Evolutionary conservation across 2,329 filamentous ascomycete genomes (phyloP).

Genomic region (Neonectria magnoliae): DNA sequence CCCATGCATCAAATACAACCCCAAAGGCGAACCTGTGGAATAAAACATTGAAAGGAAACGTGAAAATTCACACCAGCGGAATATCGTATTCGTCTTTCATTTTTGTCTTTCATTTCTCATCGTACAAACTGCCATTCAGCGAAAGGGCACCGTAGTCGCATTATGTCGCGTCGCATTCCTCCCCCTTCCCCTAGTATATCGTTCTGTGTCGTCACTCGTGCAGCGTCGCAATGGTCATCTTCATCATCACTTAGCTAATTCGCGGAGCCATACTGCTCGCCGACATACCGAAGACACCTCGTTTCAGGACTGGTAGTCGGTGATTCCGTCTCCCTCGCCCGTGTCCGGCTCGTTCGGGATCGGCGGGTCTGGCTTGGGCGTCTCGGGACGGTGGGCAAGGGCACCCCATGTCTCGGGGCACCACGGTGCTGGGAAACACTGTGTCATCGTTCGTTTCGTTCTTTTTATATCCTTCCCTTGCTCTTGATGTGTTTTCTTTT

Average conservation of each 20-base stretch:
- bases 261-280: conserved; percentile 2
- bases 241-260: conserved; percentile 10
- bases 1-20: not conserved
- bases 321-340: conserved; percentile 46
- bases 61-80: not conserved
- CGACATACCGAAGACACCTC: conserved; percentile 18
- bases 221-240: conserved; percentile 1
- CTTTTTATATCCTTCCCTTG: not conserved
- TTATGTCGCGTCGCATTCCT: not conserved
- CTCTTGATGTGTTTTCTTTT: not conserved
- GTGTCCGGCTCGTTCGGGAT: conserved; percentile 45
- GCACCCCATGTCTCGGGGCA: conserved; percentile 1
- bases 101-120: not conserved
- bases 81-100: not conserved
- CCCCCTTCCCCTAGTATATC: not conserved
- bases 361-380: conserved; percentile 45
- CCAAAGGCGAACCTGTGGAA: not conserved
- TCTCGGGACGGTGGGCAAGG: conserved; percentile 44
- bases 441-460: not conserved
- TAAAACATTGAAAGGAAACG: not conserved
- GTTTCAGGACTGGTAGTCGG: conserved; percentile 37
- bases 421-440: conserved; percentile 17
- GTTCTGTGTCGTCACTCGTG: not conserved
- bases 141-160: not conserved
- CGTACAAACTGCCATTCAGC: not conserved